Evolutionary conservation across 306 rosid species (phyloP).

Genomic region (Vicia villosa): DNA sequence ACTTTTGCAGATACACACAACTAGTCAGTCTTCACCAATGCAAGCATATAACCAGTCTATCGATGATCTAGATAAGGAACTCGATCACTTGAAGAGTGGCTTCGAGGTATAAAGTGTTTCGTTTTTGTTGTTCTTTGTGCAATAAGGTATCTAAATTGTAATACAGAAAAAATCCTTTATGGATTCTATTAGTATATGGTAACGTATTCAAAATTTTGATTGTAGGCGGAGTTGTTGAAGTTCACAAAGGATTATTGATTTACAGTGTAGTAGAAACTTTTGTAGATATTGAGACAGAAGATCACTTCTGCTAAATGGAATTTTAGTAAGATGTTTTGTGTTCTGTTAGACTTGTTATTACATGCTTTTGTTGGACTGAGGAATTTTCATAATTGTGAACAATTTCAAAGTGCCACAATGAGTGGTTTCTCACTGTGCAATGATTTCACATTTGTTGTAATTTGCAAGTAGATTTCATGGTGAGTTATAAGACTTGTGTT

Average conservation of each 20-base stretch:
- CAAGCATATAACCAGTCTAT: conserved; percentile 94
- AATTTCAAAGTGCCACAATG: background rate
- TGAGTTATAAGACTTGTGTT: too few species aligned
- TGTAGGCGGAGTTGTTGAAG: conserved; percentile 10
- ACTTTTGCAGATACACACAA: conserved; percentile 73
- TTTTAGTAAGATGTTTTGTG: too few species aligned
- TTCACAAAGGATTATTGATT: conserved; percentile 7
- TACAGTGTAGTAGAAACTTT: conserved; percentile 1
- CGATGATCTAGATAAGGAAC: conserved; percentile 89
- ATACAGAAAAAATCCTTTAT: background rate
- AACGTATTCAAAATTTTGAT: background rate
- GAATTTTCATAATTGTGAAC: conserved; percentile 8
- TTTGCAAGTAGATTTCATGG: too few species aligned
- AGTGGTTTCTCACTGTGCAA: too few species aligned
- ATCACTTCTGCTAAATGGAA: background rate
- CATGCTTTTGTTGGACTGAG: conserved; percentile 24
- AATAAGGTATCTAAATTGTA: background rate
- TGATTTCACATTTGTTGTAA: too few species aligned
- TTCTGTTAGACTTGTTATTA: too few species aligned
- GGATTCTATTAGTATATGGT: background rate
- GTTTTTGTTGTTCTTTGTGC: background rate
- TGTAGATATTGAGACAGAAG: conserved; percentile 22
- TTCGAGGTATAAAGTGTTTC: conserved; percentile 60
- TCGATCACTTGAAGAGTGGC: conserved; percentile 69
- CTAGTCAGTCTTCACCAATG: conserved; percentile 94